phyloP scores from a whole-genome alignment of 495 filamentous ascomycete genomes.

The Sordaria brevicollis region DNA sequence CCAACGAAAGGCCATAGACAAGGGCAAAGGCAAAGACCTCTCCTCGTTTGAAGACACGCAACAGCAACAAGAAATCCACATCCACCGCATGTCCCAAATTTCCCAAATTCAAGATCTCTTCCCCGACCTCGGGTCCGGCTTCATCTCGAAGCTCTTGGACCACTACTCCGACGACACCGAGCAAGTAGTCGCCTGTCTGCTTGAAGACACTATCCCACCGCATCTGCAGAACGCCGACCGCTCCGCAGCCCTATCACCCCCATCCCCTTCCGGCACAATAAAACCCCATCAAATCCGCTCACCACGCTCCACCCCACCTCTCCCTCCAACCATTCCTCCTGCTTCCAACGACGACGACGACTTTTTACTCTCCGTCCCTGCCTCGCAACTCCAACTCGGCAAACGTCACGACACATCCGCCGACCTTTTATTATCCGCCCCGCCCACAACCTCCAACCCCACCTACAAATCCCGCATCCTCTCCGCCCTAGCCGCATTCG shows the following conservation, averaged over 20 bases:
- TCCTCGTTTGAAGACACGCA: constrained; percentile 35
- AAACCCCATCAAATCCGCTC: neutral
- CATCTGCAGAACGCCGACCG: constrained; percentile 47
- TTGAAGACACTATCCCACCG: constrained; percentile 68
- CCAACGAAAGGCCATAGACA: constrained; percentile 35
- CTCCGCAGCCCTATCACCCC: constrained; percentile 37
- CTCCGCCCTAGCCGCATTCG: constrained; percentile 81
- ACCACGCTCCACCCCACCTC: constrained; percentile 30
- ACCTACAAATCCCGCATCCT: constrained; percentile 71
- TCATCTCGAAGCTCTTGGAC: constrained; percentile 69
- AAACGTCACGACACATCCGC: constrained; percentile 53
- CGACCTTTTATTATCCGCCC: constrained; percentile 43
- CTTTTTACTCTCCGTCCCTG: constrained; percentile 53
- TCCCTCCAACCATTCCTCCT: constrained; percentile 26
- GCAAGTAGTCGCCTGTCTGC: constrained; percentile 67
- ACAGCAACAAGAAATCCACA: constrained; percentile 47
- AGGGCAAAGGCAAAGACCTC: constrained; percentile 72
- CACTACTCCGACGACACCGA: constrained; percentile 71
- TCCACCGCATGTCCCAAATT: constrained; percentile 74
- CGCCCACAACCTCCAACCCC: constrained; percentile 42
- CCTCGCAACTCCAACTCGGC: constrained; percentile 63
- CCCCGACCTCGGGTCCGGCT: constrained; percentile 76
- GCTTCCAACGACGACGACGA: constrained; percentile 68
- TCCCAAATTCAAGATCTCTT: constrained; percentile 89
- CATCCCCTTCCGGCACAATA: constrained; percentile 10